Evolutionary conservation across 2,329 filamentous ascomycete genomes (phyloP), one percentile per base, ranked within the genome.

Genomic region (Coniella vitis): DNA sequence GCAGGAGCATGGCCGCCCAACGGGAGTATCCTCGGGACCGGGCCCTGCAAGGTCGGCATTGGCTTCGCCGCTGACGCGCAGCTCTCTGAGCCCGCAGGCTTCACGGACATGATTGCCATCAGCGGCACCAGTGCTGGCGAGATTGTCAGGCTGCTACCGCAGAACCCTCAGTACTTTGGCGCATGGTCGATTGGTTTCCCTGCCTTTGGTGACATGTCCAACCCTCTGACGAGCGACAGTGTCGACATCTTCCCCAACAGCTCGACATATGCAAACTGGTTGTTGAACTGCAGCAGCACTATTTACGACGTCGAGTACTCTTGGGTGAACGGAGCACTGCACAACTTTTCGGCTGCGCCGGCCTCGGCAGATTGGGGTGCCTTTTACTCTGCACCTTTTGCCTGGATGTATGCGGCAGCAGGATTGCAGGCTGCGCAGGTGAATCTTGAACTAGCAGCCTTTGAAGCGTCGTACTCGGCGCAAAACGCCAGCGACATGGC

Each of bases 351-450:
- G 29, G 41, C 31, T 14, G 4, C 32, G 4, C 16, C 12, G 14
- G 41, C 41, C 17, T 16, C 31, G 5, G 17, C 29, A 21, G 29
- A 44, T 4, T 44, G 41, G 41, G 41, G 41, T 34, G 41, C 41
- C 41, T 44, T 36, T n/a, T 44, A 35, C 20, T 35, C 41, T 21
- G 41, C 41, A 16, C 41, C 41, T 14, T 35, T 44, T 29, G 41
- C 41, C 19, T 44, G 41, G 41, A 22, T 12, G 9, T 42, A 31
- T 16, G 22, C 31, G n/a, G 19, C 29, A 14, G 20, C 16, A 9
- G 29, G 32, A 7, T 19, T 44, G 20, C 20, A 35, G 16, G 29
- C 29, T 9, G 41, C 20, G 16, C 7, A 31, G 7, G 35, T 36
- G 20, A 34, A 19, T 13, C 14, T 36, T 7, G 22, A 34, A 4